A percentile compares a stretch with the other conserved stretches of the same genome.
These are phyloP conservation scores for Dactylellina cionopaga DNA, from an alignment of 2,329 filamentous ascomycete genomes.

Conservation along the genomic window DNA sequence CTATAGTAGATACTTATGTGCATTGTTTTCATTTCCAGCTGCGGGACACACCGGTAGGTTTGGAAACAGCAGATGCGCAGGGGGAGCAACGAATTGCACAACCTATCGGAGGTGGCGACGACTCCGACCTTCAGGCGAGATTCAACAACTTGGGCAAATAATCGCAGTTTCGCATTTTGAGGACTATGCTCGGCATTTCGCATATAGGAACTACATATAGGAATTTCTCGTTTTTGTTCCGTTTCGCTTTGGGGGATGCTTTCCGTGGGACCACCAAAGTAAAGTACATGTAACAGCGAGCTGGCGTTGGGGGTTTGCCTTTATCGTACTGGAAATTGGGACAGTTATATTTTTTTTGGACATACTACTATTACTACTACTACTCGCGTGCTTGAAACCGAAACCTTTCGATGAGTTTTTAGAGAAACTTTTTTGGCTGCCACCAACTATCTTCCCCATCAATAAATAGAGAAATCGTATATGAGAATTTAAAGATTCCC, in stretches of 20 bases:
- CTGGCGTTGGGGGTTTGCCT: slow-evolving; percentile 40
- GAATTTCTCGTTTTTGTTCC: not conserved
- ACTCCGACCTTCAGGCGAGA: slow-evolving; percentile 89
- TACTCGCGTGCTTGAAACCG: slow-evolving; percentile 4
- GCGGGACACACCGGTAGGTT: slow-evolving; percentile 85
- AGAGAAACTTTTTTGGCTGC: not conserved
- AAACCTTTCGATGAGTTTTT: not conserved
- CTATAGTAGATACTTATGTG: slow-evolving; percentile 24
- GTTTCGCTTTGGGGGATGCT: slow-evolving; percentile 26
- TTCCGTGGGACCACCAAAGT: slow-evolving; percentile 20
- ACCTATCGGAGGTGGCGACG: slow-evolving; percentile 76
- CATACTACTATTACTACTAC: slow-evolving; percentile 9
- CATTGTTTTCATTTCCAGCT: slow-evolving; percentile 68
- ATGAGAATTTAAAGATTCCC: no score
- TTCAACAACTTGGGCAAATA: slow-evolving; percentile 79
- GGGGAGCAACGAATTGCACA: slow-evolving; percentile 84
- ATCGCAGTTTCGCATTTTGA: not conserved
- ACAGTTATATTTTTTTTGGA: not conserved
- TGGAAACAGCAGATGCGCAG: slow-evolving; percentile 75
- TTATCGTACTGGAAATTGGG: slow-evolving; percentile 36
- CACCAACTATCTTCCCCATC: not conserved
- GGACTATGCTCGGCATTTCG: not conserved
- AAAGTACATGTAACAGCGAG: slow-evolving; percentile 45
- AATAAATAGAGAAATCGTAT: not conserved
- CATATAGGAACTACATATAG: not conserved